Evolutionary conservation across 352 stramenopile species (phyloP).

Genomic region (Aphanomyces stellatus): DNA sequence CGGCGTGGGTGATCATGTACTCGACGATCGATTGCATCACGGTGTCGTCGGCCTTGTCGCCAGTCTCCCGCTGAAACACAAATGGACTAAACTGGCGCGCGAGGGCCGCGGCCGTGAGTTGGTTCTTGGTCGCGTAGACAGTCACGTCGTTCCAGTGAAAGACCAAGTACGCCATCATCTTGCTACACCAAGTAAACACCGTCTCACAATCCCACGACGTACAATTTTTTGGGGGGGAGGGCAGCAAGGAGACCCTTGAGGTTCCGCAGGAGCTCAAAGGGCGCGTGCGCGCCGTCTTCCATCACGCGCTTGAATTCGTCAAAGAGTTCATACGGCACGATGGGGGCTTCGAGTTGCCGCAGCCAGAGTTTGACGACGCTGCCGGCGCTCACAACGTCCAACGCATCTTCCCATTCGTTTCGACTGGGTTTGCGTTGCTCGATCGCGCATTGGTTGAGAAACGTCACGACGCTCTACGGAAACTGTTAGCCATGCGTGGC

Average conservation of each 20-base stretch:
- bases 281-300: constrained; percentile 28
- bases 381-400: constrained; percentile 50
- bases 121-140: constrained; percentile 65
- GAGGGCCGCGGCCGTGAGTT: constrained; percentile 50
- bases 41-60: constrained; percentile 1
- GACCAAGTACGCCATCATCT: constrained; percentile 61
- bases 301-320: constrained; percentile 46
- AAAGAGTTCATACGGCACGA: constrained; percentile 59
- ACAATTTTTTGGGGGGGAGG: constrained; percentile 62
- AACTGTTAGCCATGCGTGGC: constrained; percentile 3
- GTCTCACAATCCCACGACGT: constrained; percentile 16
- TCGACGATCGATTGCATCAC: constrained; percentile 35
- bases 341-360: constrained; percentile 48
- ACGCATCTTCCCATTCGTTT: constrained; percentile 45
- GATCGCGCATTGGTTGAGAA: constrained; percentile 52
- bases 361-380: constrained; percentile 58
- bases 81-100: constrained; percentile 42
- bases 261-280: constrained; percentile 47
- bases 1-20: constrained; percentile 65
- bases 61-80: constrained; percentile 35
- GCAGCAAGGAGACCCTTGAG: constrained; percentile 47
- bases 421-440: constrained; percentile 37
- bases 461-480: constrained; percentile 34
- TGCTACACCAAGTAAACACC: constrained; percentile 10
- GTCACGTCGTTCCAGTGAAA: constrained; percentile 79